Evolutionary conservation across 2,329 filamentous ascomycete species (phyloP).

Genomic region (Colletotrichum sp.): DNA sequence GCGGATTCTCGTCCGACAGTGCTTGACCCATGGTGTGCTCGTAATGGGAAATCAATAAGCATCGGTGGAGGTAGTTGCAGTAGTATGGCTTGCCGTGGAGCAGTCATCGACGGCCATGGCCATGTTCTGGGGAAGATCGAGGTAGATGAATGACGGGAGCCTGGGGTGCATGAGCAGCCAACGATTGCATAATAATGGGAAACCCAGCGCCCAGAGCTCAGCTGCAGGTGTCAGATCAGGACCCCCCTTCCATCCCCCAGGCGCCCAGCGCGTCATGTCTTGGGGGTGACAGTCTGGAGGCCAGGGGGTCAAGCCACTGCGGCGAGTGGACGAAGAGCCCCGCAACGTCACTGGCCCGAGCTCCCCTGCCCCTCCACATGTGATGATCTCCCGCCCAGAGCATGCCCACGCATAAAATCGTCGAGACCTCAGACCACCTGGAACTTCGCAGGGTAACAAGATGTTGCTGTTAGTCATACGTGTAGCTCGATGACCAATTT

Average conservation of each 20-base stretch:
- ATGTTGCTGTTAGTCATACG: not conserved
- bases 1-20: constrained; percentile 50
- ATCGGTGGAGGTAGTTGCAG: not conserved
- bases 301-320: not conserved
- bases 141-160: not conserved
- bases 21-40: constrained; percentile 54
- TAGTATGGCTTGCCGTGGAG: not conserved
- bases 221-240: constrained; percentile 6
- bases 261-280: not conserved
- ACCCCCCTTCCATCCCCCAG: not conserved
- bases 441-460: not conserved
- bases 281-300: not conserved
- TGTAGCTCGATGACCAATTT: not conserved
- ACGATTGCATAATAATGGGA: constrained; percentile 3
- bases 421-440: not conserved
- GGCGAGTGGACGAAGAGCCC: not conserved
- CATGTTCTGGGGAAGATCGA: not conserved
- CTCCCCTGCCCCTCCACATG: constrained; percentile 9
- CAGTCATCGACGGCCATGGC: not conserved
- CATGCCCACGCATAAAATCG: not conserved
- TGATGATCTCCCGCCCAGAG: not conserved
- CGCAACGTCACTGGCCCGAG: constrained; percentile 14
- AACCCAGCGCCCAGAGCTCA: not conserved
- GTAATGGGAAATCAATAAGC: not conserved
- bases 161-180: not conserved